Base-by-base conservation (phyloP, 495 filamentous ascomycete genomes). In the Penicillium simplicissimum region DNA sequence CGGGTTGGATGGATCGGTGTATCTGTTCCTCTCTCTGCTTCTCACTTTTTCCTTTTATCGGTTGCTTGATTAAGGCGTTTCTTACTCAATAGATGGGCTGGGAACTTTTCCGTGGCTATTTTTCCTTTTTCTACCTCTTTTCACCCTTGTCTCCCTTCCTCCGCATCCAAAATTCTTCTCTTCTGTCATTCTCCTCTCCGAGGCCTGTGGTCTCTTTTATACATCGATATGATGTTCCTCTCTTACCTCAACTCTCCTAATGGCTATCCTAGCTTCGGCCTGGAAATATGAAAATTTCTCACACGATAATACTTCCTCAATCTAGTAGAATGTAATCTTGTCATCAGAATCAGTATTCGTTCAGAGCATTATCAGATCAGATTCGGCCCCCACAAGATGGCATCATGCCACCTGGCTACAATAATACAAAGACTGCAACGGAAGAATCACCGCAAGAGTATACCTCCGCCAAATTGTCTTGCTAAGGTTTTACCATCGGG, bases 81-180 rank as follows among this genome's bases (percentile, higher is more conserved):
- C 59, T 61, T 54, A 60, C 60, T 45, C 52, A 57, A 76, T 77
- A 77, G 74, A 79, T 59, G 71, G 51, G 74, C 68, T 70, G 60
- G 64, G 60, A 67, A 59, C 65, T 59, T 66, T 59, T 63, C 53
- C 63, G 15, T 59, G 58, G 55, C 54, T 71, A 49, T 65, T 65
- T 65, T 55, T 57, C 57, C 56, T 68, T 54, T 56, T 62, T 21
- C 31, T 31, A 25, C 42, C 36, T n/a, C 52, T 40, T 65, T 51
- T 36, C 59, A 43, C 37, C 19, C 47, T 40, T 64, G 34, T 25
- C 59, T 42, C 58, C 64, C 57, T 59, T 54, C 38, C 57, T 64
- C 55, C 62, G 36, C 58, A 54, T 57, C 34, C 58, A 60, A 66
- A 68, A 63, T 53, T 55, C 62, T 56, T 67, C 60, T 54, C 40